Percentiles rank a stretch among this genome's conserved stretches.
phyloP scores from a whole-genome alignment of 139 green algal species.

The Mesostigma viride region DNA sequence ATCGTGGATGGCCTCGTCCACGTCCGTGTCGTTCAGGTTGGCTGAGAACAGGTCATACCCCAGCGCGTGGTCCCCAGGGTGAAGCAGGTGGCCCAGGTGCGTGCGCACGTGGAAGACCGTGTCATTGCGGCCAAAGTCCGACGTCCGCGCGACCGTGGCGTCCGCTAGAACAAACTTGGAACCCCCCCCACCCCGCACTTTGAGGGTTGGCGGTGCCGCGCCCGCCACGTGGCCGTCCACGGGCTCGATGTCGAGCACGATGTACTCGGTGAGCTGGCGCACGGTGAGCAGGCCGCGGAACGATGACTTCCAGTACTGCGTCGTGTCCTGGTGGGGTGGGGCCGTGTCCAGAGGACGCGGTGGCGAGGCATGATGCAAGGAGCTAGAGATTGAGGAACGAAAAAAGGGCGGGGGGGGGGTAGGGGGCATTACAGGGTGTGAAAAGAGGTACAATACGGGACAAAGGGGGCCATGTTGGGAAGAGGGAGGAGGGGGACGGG shows the following conservation, averaged over 20 bases:
- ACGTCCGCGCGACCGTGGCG: constrained; percentile 56
- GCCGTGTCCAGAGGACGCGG: no score
- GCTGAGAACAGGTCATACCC: constrained; percentile 74
- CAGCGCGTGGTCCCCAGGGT: constrained; percentile 60
- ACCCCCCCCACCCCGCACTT: background rate
- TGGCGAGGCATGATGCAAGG: no score
- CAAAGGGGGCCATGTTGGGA: no score
- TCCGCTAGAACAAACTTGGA: constrained; percentile 40
- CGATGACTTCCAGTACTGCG: constrained; percentile 58
- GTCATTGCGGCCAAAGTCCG: constrained; percentile 88
- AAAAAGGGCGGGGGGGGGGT: no score
- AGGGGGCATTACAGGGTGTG: no score
- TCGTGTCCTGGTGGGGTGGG: constrained; percentile 48
- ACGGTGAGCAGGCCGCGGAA: constrained; percentile 52
- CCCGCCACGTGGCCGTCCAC: background rate
- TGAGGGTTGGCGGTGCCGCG: background rate
- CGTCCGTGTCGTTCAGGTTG: constrained; percentile 63
- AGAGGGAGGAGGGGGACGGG: no score
- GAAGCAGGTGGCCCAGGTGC: constrained; percentile 68
- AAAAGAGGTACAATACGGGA: no score
- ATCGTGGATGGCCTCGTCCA: constrained; percentile 43
- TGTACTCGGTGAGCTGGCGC: constrained; percentile 67
- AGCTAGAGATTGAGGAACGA: no score
- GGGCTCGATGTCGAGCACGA: constrained; percentile 82
- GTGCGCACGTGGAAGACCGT: constrained; percentile 56